These are phyloP conservation scores for Leccinum disarticulatum DNA, from an alignment of 768 basidiomycete species.

Conservation along the genomic window DNA sequence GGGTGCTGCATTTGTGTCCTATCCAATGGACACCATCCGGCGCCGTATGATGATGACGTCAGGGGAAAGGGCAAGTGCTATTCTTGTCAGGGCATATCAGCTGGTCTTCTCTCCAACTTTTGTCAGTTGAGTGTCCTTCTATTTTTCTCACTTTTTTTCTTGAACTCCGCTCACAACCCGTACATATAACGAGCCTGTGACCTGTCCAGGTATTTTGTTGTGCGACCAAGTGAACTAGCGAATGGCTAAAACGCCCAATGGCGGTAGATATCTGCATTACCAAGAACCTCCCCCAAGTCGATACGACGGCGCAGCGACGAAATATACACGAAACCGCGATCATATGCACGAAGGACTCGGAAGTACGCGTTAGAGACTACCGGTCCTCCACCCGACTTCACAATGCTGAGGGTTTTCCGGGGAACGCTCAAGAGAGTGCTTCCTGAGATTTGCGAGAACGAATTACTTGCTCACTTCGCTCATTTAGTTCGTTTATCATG, in stretches of 20 bases:
- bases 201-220: neutral
- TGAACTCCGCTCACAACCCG: neutral
- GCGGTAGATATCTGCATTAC: too few species aligned
- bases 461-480: neutral
- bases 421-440: neutral
- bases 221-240: too few species aligned
- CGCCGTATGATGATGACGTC: slow-evolving; percentile 51
- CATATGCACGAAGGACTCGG: neutral
- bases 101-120: neutral
- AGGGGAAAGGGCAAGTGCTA: slow-evolving; percentile 31
- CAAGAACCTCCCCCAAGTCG: too few species aligned
- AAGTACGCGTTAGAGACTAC: too few species aligned
- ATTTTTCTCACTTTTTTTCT: neutral
- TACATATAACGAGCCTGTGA: too few species aligned
- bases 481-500: too few species aligned
- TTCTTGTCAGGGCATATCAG: neutral
- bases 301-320: too few species aligned
- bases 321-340: neutral
- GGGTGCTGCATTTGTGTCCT: slow-evolving; percentile 40
- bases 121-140: neutral
- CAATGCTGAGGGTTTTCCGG: neutral
- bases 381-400: neutral
- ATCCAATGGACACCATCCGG: slow-evolving; percentile 45
- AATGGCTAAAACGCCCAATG: too few species aligned
- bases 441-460: neutral